phyloP scores from a whole-genome alignment of 305 asterid species.

The Fraxinus platypoda region DNA sequence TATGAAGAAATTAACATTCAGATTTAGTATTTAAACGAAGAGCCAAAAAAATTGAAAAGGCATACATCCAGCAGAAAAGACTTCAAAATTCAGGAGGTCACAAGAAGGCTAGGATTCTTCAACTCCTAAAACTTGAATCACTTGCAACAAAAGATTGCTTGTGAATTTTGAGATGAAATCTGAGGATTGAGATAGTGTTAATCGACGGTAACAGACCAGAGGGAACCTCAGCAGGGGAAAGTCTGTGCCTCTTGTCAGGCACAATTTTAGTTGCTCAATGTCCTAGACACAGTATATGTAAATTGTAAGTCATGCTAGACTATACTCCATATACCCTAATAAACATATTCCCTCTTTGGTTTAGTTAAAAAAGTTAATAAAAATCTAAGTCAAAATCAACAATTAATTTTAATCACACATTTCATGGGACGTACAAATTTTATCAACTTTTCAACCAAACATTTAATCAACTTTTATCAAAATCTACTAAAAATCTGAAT shows the following conservation, averaged over 20 bases:
- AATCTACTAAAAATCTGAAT: neutral
- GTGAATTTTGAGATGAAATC: neutral
- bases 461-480: neutral
- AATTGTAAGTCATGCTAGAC: neutral
- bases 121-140: neutral
- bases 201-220: neutral
- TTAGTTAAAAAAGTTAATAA: neutral
- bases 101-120: neutral
- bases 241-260: neutral
- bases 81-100: neutral
- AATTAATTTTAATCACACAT: neutral
- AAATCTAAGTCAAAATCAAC: neutral
- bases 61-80: neutral
- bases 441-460: neutral
- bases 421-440: neutral
- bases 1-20: neutral
- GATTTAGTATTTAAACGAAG: neutral
- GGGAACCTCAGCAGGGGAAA: neutral
- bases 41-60: too few relatives aligned
- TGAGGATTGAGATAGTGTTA: neutral
- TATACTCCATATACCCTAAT: neutral
- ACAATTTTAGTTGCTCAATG: neutral
- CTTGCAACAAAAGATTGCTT: neutral
- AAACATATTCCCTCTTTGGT: neutral
- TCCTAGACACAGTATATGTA: neutral